These are phyloP conservation scores for Cytospora chrysosperma DNA, from an alignment of 2,329 filamentous ascomycete species.

Conservation along the genomic window DNA sequence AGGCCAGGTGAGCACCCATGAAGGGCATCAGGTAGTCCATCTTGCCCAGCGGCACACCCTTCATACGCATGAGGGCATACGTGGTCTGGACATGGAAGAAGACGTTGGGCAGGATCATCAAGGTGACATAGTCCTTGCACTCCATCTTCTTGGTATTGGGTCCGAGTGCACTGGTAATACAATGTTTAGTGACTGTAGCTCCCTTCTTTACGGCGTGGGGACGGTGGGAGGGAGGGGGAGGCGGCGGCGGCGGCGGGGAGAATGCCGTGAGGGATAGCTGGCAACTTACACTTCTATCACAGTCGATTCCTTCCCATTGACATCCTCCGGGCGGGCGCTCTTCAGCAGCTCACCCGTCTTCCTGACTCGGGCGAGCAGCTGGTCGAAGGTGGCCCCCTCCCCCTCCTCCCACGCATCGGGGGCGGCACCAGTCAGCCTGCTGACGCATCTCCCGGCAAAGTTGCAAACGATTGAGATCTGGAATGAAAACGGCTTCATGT, in stretches of 20 bases:
- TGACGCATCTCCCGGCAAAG: slow-evolving; percentile 32
- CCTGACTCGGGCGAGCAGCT: slow-evolving; percentile 33
- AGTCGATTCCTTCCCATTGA: slow-evolving; percentile 31
- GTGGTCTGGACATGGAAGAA: slow-evolving; percentile 59
- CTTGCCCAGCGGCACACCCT: slow-evolving; percentile 60
- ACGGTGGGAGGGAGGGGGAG: too few relatives aligned
- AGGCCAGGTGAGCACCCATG: background rate
- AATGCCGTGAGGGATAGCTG: too few relatives aligned
- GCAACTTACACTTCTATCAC: slow-evolving; percentile 31
- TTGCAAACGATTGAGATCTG: slow-evolving; percentile 36
- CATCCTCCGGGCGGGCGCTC: slow-evolving; percentile 27
- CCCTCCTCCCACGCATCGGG: slow-evolving; percentile 30
- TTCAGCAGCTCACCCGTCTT: slow-evolving; percentile 34
- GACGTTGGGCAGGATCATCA: slow-evolving; percentile 54
- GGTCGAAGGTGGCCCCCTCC: slow-evolving; percentile 35
- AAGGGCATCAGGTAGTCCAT: slow-evolving; percentile 44
- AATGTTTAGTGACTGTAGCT: background rate
- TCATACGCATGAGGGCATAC: slow-evolving; percentile 55
- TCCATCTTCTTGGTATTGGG: background rate
- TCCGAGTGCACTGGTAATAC: background rate
- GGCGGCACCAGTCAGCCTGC: slow-evolving; percentile 30
- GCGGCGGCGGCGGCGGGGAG: too few relatives aligned
- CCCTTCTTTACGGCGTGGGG: background rate
- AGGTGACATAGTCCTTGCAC: slow-evolving; percentile 42
- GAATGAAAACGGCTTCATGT: slow-evolving; percentile 39